Evolutionary conservation across 305 asterid species (phyloP), one percentile per base, ranked within the genome.

Genomic region (Andrographis paniculata): DNA sequence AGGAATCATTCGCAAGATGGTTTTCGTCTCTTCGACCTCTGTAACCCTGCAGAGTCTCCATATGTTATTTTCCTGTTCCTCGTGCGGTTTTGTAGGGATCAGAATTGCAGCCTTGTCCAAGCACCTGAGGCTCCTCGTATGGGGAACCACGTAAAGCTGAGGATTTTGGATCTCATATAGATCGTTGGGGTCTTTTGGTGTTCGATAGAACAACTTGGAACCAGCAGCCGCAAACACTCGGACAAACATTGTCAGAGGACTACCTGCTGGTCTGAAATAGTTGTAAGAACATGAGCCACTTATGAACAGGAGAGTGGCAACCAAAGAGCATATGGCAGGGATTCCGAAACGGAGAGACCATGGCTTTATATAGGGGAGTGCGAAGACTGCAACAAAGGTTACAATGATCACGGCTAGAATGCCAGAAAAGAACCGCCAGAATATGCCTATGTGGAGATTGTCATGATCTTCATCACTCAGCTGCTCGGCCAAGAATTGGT

Each of bases 31-130:
- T 59, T 74, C 84, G 10, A 77, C 72, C 58, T 75, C 87, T 6
- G 67, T 45, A n/a, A 75, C 69, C 0, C 66, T 61, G 70, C 82
- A 81, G 6, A 70, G 72, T 42, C 48, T 64, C 80, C 84, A 75
- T 23, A 19, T 51, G 5, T 63, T 53, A 6, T 56, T 37, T 15
- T 20, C 49, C 38, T 65, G 75, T 35, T 63, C 68, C 45, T 70
- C 77, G 42, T 46, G 28, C 0, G 38, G 38, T 2, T 6, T 33
- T 4, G 11, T 33, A 4, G 38, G 38, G 8, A 33, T 9, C 38
- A 63, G 50, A 20, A 74, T 56, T 19, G 92, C 75, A 31, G 86
- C 86, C 75, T 72, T 80, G 61, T 80, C 78, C 53, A 77, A 52
- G 55, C 74, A 74, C 63, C 83, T 72, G 58, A 37, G 42, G 57